Conservation (phyloP, 352 stramenopile species). For the Globisporangium nunn region DNA sequence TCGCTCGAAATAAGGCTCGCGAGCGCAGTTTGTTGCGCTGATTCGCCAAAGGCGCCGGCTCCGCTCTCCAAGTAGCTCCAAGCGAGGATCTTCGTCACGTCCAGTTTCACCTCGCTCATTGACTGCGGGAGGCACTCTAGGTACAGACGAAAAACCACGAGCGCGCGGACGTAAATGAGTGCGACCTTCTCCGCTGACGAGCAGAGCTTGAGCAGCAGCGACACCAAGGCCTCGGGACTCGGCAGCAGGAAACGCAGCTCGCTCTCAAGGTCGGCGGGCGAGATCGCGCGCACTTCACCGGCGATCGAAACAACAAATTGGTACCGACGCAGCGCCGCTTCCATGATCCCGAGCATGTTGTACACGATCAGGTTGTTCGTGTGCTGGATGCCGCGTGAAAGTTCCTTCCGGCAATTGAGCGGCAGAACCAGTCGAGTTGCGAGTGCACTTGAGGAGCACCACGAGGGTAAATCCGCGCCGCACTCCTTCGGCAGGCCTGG, state of each 20-base stretch:
- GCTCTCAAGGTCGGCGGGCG: conserved; percentile 35
- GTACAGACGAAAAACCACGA: conserved; percentile 74
- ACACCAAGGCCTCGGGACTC: conserved; percentile 72
- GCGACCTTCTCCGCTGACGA: conserved; percentile 22
- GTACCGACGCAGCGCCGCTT: conserved; percentile 50
- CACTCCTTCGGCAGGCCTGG: conserved; percentile 14
- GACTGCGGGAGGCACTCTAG: conserved; percentile 59
- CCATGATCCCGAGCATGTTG: conserved; percentile 57
- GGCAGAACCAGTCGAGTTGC: conserved; percentile 60
- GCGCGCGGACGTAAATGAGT: conserved; percentile 67
- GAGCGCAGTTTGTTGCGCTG: conserved; percentile 17
- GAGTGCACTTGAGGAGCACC: conserved; percentile 43
- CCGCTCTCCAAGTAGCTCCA: conserved; percentile 42
- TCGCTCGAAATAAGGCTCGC: conserved; percentile 57
- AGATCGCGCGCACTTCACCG: conserved; percentile 5
- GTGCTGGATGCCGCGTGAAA: conserved; percentile 78
- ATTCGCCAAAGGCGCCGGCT: not conserved
- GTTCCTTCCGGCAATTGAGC: conserved; percentile 66
- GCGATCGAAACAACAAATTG: conserved; percentile 27
- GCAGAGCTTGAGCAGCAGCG: conserved; percentile 73
- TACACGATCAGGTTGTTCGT: conserved; percentile 70
- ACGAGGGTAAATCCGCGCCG: conserved; percentile 14
- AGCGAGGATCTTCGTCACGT: conserved; percentile 76
- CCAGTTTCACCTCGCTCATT: conserved; percentile 79
- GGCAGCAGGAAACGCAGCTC: conserved; percentile 67